Evolutionary conservation across 2,329 filamentous ascomycete genomes (phyloP).

Genomic region (Phialophora verrucosa): DNA sequence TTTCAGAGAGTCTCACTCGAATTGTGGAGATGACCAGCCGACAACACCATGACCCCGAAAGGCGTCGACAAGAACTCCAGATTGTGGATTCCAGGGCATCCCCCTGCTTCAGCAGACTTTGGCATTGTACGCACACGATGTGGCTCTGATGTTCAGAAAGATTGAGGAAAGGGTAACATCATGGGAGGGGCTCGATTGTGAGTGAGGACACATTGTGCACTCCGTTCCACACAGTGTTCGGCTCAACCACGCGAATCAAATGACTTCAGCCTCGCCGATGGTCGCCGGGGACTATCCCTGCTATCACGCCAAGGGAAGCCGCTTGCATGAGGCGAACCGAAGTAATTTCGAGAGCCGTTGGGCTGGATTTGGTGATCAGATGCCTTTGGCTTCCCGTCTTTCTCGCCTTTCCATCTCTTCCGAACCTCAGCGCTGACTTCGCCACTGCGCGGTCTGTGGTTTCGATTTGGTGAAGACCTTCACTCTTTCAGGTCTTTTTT

Average conservation of each 20-base stretch:
- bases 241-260: neutral
- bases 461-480: neutral
- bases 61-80: neutral
- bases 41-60: slow-evolving; percentile 3
- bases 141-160: neutral
- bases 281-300: neutral
- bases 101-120: neutral
- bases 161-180: neutral
- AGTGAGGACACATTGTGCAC: neutral
- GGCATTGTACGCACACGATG: neutral
- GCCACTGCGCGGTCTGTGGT: neutral
- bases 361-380: slow-evolving; percentile 9
- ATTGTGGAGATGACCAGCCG: slow-evolving; percentile 4
- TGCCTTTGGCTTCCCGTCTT: neutral
- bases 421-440: slow-evolving; percentile 8
- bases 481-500: slow-evolving; percentile 6
- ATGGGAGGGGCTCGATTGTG: neutral
- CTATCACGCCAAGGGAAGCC: slow-evolving; percentile 4
- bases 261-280: neutral
- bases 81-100: neutral
- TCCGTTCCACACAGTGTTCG: neutral
- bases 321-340: slow-evolving; percentile 11
- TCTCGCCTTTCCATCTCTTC: slow-evolving; percentile 4
- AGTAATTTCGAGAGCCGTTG: slow-evolving; percentile 15
- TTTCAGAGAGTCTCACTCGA: slow-evolving; percentile 12